Evolutionary conservation across 2,329 filamentous ascomycete genomes (phyloP).

Genomic region (Nectriaceae sp.): DNA sequence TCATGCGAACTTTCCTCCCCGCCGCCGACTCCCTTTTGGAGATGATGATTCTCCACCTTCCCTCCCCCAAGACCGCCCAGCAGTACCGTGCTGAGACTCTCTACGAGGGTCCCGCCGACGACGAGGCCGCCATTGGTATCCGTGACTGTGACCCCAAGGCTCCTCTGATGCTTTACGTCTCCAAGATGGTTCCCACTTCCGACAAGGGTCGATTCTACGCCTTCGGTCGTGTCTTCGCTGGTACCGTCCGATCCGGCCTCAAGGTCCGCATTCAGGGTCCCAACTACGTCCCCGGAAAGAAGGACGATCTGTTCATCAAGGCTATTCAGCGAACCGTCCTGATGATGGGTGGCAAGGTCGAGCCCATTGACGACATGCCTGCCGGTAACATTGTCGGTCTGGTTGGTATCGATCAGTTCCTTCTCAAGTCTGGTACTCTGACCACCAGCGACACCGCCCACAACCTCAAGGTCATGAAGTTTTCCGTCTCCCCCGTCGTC

Average conservation of each 20-base stretch:
- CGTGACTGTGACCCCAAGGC: slow-evolving; percentile 97
- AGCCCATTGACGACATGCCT: slow-evolving; percentile 98
- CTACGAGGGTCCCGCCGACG: slow-evolving; percentile 95
- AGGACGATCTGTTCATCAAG: slow-evolving; percentile 99
- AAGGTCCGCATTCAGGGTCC: slow-evolving; percentile 99
- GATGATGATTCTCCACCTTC: slow-evolving; percentile 99
- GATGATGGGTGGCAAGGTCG: slow-evolving; percentile 99
- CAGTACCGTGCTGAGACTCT: slow-evolving; percentile 97
- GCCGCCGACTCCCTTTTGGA: slow-evolving; percentile 97
- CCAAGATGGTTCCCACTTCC: slow-evolving; percentile 99
- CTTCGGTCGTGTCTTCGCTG: slow-evolving; percentile 99
- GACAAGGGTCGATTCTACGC: slow-evolving; percentile 99
- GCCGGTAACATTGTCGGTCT: slow-evolving; percentile 99
- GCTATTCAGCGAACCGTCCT: slow-evolving; percentile 99
- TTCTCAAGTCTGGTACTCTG: slow-evolving; percentile 99
- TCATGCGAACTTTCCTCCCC: slow-evolving; percentile 99
- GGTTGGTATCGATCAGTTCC: slow-evolving; percentile 99
- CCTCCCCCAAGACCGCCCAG: slow-evolving; percentile 93
- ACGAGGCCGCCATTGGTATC: slow-evolving; percentile 93
- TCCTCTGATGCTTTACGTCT: slow-evolving; percentile 99
- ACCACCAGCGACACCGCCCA: slow-evolving; percentile 96
- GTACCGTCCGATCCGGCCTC: slow-evolving; percentile 95
- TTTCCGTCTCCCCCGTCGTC: slow-evolving; percentile 99
- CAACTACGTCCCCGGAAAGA: slow-evolving; percentile 97
- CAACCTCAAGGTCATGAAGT: slow-evolving; percentile 99